Evolutionary conservation across 176 grass and related monocot genomes (phyloP).

Genomic region (Musa troglodytarum): DNA sequence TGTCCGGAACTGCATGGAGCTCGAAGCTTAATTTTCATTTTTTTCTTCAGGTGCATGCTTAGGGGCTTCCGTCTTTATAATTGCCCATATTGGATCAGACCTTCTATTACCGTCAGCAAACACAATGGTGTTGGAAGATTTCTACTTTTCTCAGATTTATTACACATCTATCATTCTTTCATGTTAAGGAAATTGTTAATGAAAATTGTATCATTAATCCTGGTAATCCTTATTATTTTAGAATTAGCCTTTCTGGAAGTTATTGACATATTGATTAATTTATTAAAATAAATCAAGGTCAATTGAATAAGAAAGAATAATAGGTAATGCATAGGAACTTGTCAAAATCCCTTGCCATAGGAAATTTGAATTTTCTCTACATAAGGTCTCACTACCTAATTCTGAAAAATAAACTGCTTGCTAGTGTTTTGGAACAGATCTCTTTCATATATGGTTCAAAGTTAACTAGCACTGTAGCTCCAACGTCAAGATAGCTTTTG

Average conservation of each 20-base stretch:
- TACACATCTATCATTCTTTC: neutral
- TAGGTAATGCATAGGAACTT: neutral
- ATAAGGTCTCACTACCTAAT: neutral
- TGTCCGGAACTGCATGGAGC: neutral
- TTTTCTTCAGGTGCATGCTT: constrained; percentile 18
- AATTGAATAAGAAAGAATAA: neutral
- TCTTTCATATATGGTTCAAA: neutral
- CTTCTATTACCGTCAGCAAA: constrained; percentile 11
- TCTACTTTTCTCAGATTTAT: neutral
- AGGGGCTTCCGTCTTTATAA: constrained; percentile 16
- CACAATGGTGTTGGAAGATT: neutral
- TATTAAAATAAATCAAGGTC: neutral
- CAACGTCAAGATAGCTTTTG: neutral
- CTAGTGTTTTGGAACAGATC: neutral
- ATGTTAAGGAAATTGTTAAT: neutral
- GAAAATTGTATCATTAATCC: neutral
- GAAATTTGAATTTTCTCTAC: neutral
- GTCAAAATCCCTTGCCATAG: neutral
- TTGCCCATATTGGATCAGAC: constrained; percentile 21
- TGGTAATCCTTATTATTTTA: neutral
- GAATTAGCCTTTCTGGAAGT: neutral
- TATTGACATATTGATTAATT: neutral
- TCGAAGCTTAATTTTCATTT: neutral
- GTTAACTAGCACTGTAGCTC: neutral
- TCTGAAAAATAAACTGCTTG: neutral